phyloP scores from a whole-genome alignment of 495 filamentous ascomycete species.

The Penicillium malachiteum region DNA sequence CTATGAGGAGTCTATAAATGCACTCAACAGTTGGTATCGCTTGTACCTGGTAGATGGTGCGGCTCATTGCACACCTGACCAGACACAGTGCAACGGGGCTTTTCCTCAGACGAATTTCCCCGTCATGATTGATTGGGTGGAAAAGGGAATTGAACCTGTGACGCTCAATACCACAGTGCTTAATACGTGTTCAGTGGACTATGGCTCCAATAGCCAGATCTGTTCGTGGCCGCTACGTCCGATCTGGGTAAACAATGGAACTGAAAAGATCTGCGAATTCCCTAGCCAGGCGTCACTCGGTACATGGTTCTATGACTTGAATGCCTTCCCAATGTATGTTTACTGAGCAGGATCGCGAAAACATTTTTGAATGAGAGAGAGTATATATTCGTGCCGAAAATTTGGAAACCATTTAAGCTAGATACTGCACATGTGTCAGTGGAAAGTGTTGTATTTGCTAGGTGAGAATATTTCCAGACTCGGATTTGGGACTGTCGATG shows the following conservation, averaged over 20 bases:
- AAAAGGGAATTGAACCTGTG: constrained; percentile 40
- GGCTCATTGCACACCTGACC: constrained; percentile 44
- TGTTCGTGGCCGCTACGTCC: constrained; percentile 48
- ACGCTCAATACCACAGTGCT: constrained; percentile 17
- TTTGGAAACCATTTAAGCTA: too few relatives aligned
- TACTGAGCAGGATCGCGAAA: too few relatives aligned
- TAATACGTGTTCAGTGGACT: constrained; percentile 6
- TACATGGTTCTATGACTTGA: too few relatives aligned
- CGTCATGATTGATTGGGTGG: constrained; percentile 52
- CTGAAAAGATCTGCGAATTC: too few relatives aligned
- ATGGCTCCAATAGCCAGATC: constrained; percentile 20
- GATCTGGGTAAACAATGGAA: constrained; percentile 30
- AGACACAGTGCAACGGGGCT: constrained; percentile 38
- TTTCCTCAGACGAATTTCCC: constrained; percentile 45
- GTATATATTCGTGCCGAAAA: too few relatives aligned
- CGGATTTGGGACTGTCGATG: too few relatives aligned
- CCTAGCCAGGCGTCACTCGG: too few relatives aligned
- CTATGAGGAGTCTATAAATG: constrained; percentile 32
- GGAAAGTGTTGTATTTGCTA: too few relatives aligned
- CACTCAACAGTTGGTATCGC: constrained; percentile 49
- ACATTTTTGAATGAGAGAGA: too few relatives aligned
- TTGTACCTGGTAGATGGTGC: constrained; percentile 54
- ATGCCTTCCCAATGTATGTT: too few relatives aligned
- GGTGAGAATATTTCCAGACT: too few relatives aligned
- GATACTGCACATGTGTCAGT: too few relatives aligned